Evolutionary conservation across 768 basidiomycete genomes (phyloP).

Genomic region (Scleroderma bovista): DNA sequence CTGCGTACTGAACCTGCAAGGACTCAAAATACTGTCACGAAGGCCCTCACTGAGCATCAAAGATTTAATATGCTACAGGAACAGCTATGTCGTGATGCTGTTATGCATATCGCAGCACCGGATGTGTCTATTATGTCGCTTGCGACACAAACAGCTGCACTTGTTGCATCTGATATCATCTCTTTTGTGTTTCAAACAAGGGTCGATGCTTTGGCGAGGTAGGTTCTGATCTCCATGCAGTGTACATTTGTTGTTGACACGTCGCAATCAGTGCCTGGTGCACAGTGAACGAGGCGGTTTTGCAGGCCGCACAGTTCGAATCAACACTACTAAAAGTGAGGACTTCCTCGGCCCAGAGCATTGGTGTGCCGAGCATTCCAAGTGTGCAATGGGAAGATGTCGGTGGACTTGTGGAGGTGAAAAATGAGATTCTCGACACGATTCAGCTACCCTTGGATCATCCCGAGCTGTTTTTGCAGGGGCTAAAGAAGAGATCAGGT

Average conservation of each 20-base stretch:
- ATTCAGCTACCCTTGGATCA: conserved; percentile 88
- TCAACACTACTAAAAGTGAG: conserved; percentile 66
- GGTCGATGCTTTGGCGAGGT: conserved; percentile 36
- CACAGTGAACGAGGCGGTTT: conserved; percentile 8
- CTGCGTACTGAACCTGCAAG: neutral
- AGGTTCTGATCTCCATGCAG: neutral
- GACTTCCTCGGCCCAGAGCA: conserved; percentile 79
- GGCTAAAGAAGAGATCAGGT: conserved; percentile 96
- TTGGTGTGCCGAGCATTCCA: conserved; percentile 97
- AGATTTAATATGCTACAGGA: conserved; percentile 54
- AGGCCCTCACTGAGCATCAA: conserved; percentile 82
- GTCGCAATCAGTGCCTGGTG: conserved; percentile 1
- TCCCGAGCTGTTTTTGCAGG: conserved; percentile 85
- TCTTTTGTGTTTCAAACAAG: conserved; percentile 61
- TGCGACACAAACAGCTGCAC: conserved; percentile 86
- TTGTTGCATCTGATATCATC: conserved; percentile 76
- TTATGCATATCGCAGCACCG: conserved; percentile 40
- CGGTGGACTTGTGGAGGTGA: conserved; percentile 83
- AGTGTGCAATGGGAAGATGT: conserved; percentile 97
- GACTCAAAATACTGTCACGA: neutral
- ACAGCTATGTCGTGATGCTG: conserved; percentile 32
- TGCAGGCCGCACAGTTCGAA: conserved; percentile 61
- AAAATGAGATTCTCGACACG: conserved; percentile 91
- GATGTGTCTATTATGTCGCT: conserved; percentile 74
- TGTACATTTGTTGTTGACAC: neutral